Base-by-base conservation (phyloP, 371 early-diverging fungal species). In the Mortierella sp. region DNA sequence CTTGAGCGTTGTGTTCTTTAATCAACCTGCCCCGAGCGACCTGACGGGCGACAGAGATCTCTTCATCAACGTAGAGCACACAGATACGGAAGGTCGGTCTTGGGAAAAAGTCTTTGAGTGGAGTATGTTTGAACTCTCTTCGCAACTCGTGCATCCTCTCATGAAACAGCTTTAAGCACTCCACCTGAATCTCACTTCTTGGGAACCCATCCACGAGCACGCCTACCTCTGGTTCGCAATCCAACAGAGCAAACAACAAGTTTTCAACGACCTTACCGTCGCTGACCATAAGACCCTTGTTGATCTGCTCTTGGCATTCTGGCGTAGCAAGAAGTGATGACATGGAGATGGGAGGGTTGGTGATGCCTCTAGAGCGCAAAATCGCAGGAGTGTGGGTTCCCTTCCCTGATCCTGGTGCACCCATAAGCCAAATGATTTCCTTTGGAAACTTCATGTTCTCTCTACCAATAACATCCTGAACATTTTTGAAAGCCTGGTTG, bases 191-290 rank as follows among this genome's bases (percentile, higher is more conserved):
- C 53, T 92, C 90, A 8, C 91, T 92, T 11, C 92, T 83, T 7
- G 92, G 92, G 74, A 92, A 92, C 0, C 92, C 92, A 84, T 92
- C 92, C 2, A 92, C 88, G 19, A 92, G 70, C 1, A 92, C 88
- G 43, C 92, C 92, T 0, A 90, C 89, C 11, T 86, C 84, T 11
- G 90, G 89, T 61, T 91, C 91, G 63, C 90, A 86, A 38, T 89
- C 85, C 61, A 91, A 66, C 76, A 92, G 83, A 53, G 91, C 91
- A 64, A 87, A 87, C 59, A 92, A 67, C 16, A 92, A 58, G 38
- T 90, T 72, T 21, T 78, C 79, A 41, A 92, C 86, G 22, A 91
- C 91, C 63, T 89, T 88, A 8, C 90, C 86, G 68, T 92, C 92
- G 62, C 84, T 74, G 62, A 92, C 88, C 91, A 92, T 90, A 66